phyloP scores from a whole-genome alignment of 305 asterid genomes.

The Fraxinus baroniana region DNA sequence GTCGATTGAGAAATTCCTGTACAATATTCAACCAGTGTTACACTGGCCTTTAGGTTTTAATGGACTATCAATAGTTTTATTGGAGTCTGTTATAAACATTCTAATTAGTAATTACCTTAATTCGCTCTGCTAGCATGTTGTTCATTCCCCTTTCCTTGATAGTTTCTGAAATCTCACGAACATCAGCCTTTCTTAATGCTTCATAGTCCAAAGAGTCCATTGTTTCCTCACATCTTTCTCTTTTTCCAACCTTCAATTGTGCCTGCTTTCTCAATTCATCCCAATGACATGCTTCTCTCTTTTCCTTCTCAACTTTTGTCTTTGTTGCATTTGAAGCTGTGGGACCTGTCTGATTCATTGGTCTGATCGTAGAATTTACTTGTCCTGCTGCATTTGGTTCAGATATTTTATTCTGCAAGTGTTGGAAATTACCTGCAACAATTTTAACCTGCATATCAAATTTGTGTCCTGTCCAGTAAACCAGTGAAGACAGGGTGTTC shows the following conservation, averaged over 20 bases:
- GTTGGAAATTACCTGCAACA: conserved; percentile 29
- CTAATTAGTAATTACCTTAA: conserved; percentile 56
- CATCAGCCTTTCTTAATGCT: conserved; percentile 67
- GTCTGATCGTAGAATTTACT: conserved; percentile 26
- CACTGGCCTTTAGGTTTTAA: conserved; percentile 6
- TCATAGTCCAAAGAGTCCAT: conserved; percentile 85
- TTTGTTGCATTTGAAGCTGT: not conserved
- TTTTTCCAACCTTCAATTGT: conserved; percentile 22
- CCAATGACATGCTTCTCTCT: not conserved
- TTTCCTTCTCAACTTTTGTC: not conserved
- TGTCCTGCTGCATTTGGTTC: conserved; percentile 39
- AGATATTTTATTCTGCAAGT: conserved; percentile 17
- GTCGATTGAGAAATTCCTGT: conserved; percentile 80
- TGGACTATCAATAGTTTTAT: not conserved
- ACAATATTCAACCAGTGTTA: conserved; percentile 28
- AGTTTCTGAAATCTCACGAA: conserved; percentile 60
- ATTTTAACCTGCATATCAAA: conserved; percentile 10
- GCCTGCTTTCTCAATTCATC: not conserved
- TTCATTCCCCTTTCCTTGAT: conserved; percentile 96
- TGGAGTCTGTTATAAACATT: not conserved
- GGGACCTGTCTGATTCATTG: conserved; percentile 20
- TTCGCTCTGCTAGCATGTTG: conserved; percentile 89
- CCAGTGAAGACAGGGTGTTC: conserved; percentile 10
- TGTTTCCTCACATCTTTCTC: conserved; percentile 52
- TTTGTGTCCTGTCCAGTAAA: not conserved